Base-by-base conservation (phyloP, 225 moss, liverwort and hornwort genomes). In the Straminergon stramineum region DNA sequence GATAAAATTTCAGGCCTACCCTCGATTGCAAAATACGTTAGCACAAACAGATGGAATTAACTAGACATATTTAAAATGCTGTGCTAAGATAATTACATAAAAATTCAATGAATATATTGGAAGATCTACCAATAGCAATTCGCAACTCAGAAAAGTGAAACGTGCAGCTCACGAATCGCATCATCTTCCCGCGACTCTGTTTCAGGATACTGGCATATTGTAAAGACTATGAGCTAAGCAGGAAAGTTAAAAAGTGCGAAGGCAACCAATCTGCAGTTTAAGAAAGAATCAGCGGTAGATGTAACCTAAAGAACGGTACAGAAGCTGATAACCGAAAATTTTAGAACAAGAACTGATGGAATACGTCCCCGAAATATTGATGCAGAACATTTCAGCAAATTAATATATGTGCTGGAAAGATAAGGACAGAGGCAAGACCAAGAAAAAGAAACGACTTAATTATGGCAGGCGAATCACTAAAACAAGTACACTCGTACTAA, bases 391-490 rank as follows among this genome's bases (percentile, higher is more conserved):
- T 83, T 89, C 79, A 58, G 32, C 39, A 45, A 84, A 48, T 62
- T 43, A 34, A 52, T 77, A 61, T 55, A 76, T 13, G 70, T 41
- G 35, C 51, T 82, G 71, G 65, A 70, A 64, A 77, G 66, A 75
- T 75, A 85, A 81, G 37, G 35, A 41, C 34, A 65, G 75, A 52
- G 35, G 69, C 68, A 87, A 83, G 71, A 51, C 48, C 88, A 83
- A 89, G 82, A 92, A 82, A 87, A 87, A 64, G 87, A 62, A 90
- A 90, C 57, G 51, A 88, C 43, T 68, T 21, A 55, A 45, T 75
- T 53, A 65, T 2, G 6, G 52, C 80, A 37, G 52, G 32, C 11
- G 76, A 75, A 85, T 85, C 61, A 82, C 35, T 41, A 67, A 17
- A 68, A 85, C 27, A 55, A 88, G 85, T 24, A 30, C 80, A 66